Conservation (phyloP, 2,329 filamentous ascomycete genomes). For the Alternaria ethzedia region DNA sequence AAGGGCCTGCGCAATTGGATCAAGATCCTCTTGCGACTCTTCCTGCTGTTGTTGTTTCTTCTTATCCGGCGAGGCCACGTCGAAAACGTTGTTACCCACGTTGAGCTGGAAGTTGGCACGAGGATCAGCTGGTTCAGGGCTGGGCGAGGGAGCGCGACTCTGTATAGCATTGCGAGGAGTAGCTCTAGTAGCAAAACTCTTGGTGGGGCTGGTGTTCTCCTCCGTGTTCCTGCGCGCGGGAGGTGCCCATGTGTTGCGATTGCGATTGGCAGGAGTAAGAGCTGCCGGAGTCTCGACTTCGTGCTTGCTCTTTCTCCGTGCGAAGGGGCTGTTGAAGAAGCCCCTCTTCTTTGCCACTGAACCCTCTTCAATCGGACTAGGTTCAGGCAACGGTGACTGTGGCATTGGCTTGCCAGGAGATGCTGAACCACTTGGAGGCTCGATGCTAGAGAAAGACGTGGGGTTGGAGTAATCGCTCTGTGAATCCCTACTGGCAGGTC, state of each 20-base stretch:
- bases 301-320: constrained; percentile 83
- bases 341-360: constrained; percentile 75
- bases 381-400: constrained; percentile 26
- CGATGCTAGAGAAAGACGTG: constrained; percentile 86
- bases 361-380: constrained; percentile 37
- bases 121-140: constrained; percentile 82
- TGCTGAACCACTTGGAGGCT: constrained; percentile 73
- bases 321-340: constrained; percentile 93
- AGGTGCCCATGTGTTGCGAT: constrained; percentile 62
- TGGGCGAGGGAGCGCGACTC: constrained; percentile 48
- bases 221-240: constrained; percentile 47
- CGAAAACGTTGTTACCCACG: constrained; percentile 93
- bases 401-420: constrained; percentile 71
- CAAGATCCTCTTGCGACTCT: constrained; percentile 66
- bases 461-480: constrained; percentile 90
- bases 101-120: constrained; percentile 92
- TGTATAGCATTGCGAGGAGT: constrained; percentile 32
- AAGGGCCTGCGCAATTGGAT: constrained; percentile 90
- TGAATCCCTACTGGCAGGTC: constrained; percentile 84
- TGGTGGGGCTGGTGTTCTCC: constrained; percentile 54
- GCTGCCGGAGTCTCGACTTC: constrained; percentile 67
- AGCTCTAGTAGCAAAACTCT: constrained; percentile 41
- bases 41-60: constrained; percentile 54
- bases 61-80: constrained; percentile 79
- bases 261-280: constrained; percentile 43